These are phyloP conservation scores for Penicillium cosmopolitanum DNA, from an alignment of 495 filamentous ascomycete species.

Conservation along the genomic window DNA sequence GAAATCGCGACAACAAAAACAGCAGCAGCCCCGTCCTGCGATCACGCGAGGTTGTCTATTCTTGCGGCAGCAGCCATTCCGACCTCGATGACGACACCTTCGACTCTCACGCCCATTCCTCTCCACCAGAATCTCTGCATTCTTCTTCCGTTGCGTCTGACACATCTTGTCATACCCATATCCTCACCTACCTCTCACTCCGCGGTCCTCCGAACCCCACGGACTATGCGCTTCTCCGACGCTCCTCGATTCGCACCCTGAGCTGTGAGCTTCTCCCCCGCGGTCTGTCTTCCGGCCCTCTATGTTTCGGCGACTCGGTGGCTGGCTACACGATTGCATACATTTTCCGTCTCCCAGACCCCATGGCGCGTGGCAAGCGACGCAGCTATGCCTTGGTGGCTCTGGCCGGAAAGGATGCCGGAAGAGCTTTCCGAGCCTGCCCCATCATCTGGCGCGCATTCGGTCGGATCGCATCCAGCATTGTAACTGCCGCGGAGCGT, in stretches of 20 bases:
- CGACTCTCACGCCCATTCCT: slow-evolving; percentile 43
- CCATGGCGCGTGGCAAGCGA: slow-evolving; percentile 82
- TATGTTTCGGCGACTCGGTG: slow-evolving; percentile 82
- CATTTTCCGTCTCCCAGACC: slow-evolving; percentile 86
- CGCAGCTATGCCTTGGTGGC: slow-evolving; percentile 87
- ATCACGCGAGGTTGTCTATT: slow-evolving; percentile 52
- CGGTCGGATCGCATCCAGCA: slow-evolving; percentile 73
- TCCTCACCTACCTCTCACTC: slow-evolving; percentile 83
- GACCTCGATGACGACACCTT: slow-evolving; percentile 43
- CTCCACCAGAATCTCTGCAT: slow-evolving; percentile 48
- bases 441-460: slow-evolving; percentile 76
- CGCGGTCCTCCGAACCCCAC: slow-evolving; percentile 74
- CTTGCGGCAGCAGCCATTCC: slow-evolving; percentile 45
- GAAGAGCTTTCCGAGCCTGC: slow-evolving; percentile 74
- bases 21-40: slow-evolving; percentile 63
- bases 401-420: slow-evolving; percentile 71
- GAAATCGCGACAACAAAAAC: slow-evolving; percentile 52
- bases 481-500: slow-evolving; percentile 65
- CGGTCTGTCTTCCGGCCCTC: slow-evolving; percentile 71
- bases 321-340: slow-evolving; percentile 91
- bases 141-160: slow-evolving; percentile 52
- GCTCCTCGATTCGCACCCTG: slow-evolving; percentile 82
- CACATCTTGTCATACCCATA: slow-evolving; percentile 70
- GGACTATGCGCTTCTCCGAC: slow-evolving; percentile 83
- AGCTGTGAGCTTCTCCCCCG: slow-evolving; percentile 84